These are phyloP conservation scores for Trematosphaeria pertusa DNA, from an alignment of 2,329 filamentous ascomycete species.

Conservation along the genomic window DNA sequence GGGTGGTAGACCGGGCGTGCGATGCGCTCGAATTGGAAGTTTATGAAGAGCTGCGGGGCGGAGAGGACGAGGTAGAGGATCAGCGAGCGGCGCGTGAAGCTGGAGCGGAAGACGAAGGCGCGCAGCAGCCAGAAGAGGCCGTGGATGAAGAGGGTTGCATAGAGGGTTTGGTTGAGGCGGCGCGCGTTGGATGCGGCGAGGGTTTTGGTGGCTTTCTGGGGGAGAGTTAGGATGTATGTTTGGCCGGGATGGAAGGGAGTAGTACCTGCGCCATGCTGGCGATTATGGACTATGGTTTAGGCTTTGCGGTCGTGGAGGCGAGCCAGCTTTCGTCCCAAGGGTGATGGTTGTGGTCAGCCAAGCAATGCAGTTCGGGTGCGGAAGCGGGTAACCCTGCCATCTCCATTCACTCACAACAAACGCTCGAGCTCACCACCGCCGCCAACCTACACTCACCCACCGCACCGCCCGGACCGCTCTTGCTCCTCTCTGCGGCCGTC, in stretches of 20 bases:
- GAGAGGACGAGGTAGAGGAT: conserved; percentile 76
- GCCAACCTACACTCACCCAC: conserved; percentile 14
- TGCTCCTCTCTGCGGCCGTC: conserved; percentile 16
- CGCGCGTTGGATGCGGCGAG: conserved; percentile 80
- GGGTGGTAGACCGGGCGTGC: conserved; percentile 78
- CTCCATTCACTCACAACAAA: conserved; percentile 30
- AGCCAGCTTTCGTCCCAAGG: too few relatives aligned
- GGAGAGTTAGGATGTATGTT: not conserved
- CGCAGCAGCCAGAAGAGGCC: conserved; percentile 75
- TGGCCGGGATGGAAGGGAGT: not conserved
- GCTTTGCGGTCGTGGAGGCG: too few relatives aligned
- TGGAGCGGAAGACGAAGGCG: conserved; percentile 67
- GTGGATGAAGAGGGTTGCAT: conserved; percentile 76
- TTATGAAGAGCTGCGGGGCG: conserved; percentile 76
- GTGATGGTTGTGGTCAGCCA: too few relatives aligned
- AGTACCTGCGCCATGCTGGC: conserved; percentile 35
- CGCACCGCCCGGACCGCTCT: conserved; percentile 14
- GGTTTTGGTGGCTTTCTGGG: conserved; percentile 61
- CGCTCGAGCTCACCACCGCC: conserved; percentile 27
- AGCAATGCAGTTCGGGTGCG: not conserved
- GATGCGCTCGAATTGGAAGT: conserved; percentile 84
- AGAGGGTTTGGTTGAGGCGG: conserved; percentile 81
- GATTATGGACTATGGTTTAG: not conserved
- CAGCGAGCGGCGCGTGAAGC: conserved; percentile 60
- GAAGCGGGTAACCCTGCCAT: too few relatives aligned